Base-by-base conservation (phyloP, 1,139 yeast species). In the Pichia sp. region DNA sequence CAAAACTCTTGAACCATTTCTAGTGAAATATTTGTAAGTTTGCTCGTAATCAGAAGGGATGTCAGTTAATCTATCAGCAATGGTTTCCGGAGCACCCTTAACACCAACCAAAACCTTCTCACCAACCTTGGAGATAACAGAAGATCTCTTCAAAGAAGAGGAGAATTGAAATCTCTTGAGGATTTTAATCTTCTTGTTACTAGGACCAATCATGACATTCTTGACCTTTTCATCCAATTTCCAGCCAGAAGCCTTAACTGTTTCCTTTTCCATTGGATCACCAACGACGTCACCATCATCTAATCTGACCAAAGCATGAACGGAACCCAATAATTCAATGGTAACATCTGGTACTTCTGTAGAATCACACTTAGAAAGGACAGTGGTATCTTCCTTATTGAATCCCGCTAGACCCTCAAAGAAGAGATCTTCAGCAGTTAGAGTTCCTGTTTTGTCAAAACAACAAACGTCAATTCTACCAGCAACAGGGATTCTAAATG, bases 41-140 rank as follows among this genome's bases (percentile, higher is more conserved):
- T 77, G 85, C 58, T 91, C 97, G 56, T 91, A 91, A 49, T 77
- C 69, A 26, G 65, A 74, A 27, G 98, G 97, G 41, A 84, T 74
- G 35, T 67, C 69, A 34, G 62, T 53, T 48, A 93, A 64, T 85
- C 93, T 86, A 38, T 68, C 69, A 55, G 81, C 78, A 51, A 91
- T 75, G 22, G 97, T 91, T 64, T 91, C 99, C n/a, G 99, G 99
- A 2, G 99, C 99, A 69, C 99, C 99, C 62, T 93, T 93, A 30
- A 81, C 95, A 49, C 96, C 82, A 34, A 88, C 93, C 50, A 87
- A 70, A 45, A 76, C 62, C 48, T 80, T 73, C 30, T 35, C 40
- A 45, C 67, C 69, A 35, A 77, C 64, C 30, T 66, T 62, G n/a
- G 96, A 83, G 50, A 91, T 75, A 32, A 94, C 74, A n/a, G 96